phyloP scores from a whole-genome alignment of 805 yeast genomes.

The Scheffersomyces spartinae region DNA sequence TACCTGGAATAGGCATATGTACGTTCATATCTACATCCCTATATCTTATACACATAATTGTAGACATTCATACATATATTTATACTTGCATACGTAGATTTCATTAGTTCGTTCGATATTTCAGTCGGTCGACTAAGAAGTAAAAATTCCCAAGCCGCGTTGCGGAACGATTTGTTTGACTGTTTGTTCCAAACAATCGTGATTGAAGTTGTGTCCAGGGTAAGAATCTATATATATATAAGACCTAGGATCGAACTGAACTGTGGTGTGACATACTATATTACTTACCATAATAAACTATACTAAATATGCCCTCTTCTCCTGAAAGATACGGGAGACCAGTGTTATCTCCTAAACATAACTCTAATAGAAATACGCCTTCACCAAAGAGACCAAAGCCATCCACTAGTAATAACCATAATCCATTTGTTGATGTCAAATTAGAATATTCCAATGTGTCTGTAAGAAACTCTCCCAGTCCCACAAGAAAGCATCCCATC shows the following conservation, averaged over 20 bases:
- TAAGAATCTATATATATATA: not conserved
- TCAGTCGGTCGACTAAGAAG: not conserved
- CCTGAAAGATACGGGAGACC: slow-evolving; percentile 9
- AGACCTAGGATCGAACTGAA: not conserved
- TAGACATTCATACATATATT: not conserved
- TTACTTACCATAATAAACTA: slow-evolving; percentile 3
- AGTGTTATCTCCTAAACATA: slow-evolving; percentile 14
- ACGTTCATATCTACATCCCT: no score
- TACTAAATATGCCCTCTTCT: no score
- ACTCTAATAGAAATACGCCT: slow-evolving; percentile 8
- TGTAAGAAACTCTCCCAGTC: not conserved
- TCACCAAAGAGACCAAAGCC: slow-evolving; percentile 6
- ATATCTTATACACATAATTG: no score
- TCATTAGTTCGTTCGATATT: not conserved
- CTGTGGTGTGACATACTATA: not conserved
- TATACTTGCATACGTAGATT: not conserved
- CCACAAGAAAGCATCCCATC: slow-evolving; percentile 1
- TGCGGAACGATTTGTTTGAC: not conserved
- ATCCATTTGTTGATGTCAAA: not conserved
- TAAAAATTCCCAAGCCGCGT: not conserved
- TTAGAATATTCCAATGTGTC: not conserved
- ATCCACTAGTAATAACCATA: not conserved
- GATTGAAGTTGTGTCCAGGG: not conserved
- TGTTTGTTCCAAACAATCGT: no score
- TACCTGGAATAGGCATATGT: not conserved